Conservation (phyloP, 768 basidiomycete genomes). For the Amanita rimosa region DNA sequence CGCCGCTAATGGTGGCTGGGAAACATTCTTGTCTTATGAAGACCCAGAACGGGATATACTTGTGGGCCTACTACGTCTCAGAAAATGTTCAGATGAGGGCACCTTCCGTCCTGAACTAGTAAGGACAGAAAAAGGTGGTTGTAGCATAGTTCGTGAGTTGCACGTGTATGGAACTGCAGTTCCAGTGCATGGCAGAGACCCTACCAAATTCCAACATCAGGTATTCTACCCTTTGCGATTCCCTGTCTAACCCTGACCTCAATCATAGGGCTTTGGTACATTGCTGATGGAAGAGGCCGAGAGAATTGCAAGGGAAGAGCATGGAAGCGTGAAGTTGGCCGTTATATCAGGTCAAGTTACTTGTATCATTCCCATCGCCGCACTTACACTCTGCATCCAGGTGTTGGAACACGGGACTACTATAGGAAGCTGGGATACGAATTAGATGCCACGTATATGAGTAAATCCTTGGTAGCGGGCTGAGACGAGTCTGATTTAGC, state of each 20-base stretch:
- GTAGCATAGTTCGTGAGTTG: slow-evolving; percentile 89
- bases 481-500: slow-evolving; percentile 20
- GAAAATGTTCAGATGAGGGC: slow-evolving; percentile 95
- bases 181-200: slow-evolving; percentile 93
- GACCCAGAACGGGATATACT: slow-evolving; percentile 96
- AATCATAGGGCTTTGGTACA: slow-evolving; percentile 80
- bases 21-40: slow-evolving; percentile 98
- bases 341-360: slow-evolving; percentile 83
- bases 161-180: slow-evolving; percentile 99
- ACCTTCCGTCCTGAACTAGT: slow-evolving; percentile 93
- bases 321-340: slow-evolving; percentile 91
- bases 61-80: slow-evolving; percentile 80
- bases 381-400: slow-evolving; percentile 22
- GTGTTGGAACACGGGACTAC: slow-evolving; percentile 95
- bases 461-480: slow-evolving; percentile 67
- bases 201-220: slow-evolving; percentile 97
- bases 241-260: slow-evolving; percentile 3
- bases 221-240: slow-evolving; percentile 20
- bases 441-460: slow-evolving; percentile 97
- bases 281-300: slow-evolving; percentile 99
- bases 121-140: slow-evolving; percentile 59
- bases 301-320: slow-evolving; percentile 93
- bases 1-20: slow-evolving; percentile 97
- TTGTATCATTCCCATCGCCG: neutral
- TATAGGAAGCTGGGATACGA: slow-evolving; percentile 91